These are phyloP conservation scores for Cadophora luteo-olivacea DNA, from an alignment of 2,329 filamentous ascomycete genomes.

Conservation along the genomic window DNA sequence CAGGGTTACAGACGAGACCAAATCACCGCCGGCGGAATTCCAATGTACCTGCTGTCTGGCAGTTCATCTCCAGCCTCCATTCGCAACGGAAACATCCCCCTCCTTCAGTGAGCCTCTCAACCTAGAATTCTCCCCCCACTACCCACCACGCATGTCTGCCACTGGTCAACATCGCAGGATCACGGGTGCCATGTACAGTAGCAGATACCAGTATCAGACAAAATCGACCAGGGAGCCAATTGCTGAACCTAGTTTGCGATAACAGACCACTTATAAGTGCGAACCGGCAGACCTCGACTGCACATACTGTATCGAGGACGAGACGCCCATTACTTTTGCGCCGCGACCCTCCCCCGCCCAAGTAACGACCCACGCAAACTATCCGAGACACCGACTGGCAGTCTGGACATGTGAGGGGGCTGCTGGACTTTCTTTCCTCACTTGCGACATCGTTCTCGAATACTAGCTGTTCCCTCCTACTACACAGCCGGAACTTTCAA, in stretches of 20 bases:
- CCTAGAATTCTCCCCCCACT: slow-evolving; percentile 5
- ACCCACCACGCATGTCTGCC: slow-evolving; percentile 34
- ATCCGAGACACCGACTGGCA: slow-evolving; percentile 24
- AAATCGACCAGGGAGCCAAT: slow-evolving; percentile 31
- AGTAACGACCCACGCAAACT: slow-evolving; percentile 16
- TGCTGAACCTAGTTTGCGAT: slow-evolving; percentile 25
- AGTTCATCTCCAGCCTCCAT: slow-evolving; percentile 17
- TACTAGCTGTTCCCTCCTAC: neutral
- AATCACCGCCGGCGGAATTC: slow-evolving; percentile 32
- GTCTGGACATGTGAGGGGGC: slow-evolving; percentile 33
- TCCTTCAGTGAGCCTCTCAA: slow-evolving; percentile 14
- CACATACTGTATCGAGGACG: neutral
- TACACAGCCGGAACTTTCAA: slow-evolving; percentile 17
- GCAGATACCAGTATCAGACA: slow-evolving; percentile 31
- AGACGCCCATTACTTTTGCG: slow-evolving; percentile 22
- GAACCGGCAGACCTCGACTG: slow-evolving; percentile 14
- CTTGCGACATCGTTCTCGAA: slow-evolving; percentile 25
- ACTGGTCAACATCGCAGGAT: slow-evolving; percentile 30
- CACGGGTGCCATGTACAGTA: slow-evolving; percentile 39
- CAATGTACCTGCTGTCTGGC: slow-evolving; percentile 27
- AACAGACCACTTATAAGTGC: slow-evolving; percentile 28
- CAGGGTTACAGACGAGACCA: slow-evolving; percentile 12
- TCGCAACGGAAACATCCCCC: slow-evolving; percentile 16
- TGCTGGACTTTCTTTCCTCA: slow-evolving; percentile 29
- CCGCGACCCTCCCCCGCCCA: slow-evolving; percentile 17